Evolutionary conservation across 1,139 yeast genomes (phyloP).

Genomic region (Zygosaccharomyces pseudobailii): DNA sequence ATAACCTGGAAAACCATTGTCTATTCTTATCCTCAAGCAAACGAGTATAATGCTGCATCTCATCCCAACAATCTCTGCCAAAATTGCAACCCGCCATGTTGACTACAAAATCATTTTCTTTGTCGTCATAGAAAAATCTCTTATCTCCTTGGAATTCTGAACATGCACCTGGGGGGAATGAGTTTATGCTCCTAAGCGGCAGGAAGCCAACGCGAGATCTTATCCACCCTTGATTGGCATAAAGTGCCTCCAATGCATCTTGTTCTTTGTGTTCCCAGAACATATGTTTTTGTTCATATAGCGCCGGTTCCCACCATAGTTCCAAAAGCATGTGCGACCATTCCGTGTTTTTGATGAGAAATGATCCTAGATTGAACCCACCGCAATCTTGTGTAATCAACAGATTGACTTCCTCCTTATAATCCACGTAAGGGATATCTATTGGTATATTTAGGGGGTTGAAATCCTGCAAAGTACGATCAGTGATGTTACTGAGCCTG

Average conservation of each 20-base stretch:
- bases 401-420: conserved; percentile 65
- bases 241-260: conserved; percentile 85
- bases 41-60: conserved; percentile 82
- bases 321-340: conserved; percentile 88
- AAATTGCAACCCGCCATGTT: conserved; percentile 98
- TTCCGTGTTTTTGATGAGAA: conserved; percentile 72
- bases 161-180: conserved; percentile 97
- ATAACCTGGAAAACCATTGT: conserved; percentile 32
- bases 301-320: conserved; percentile 98
- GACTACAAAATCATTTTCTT: conserved; percentile 78
- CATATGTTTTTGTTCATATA: conserved; percentile 97
- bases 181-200: conserved; percentile 78
- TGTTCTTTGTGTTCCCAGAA: conserved; percentile 98
- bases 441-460: conserved; percentile 68
- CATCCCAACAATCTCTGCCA: conserved; percentile 98
- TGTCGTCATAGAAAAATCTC: conserved; percentile 61
- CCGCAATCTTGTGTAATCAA: conserved; percentile 94
- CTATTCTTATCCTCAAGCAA: conserved; percentile 38
- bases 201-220: conserved; percentile 81
- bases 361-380: conserved; percentile 91
- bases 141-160: conserved; percentile 74
- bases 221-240: conserved; percentile 78
- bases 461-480: conserved; percentile 62
- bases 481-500: conserved; percentile 61
- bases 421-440: conserved; percentile 75